Evolutionary conservation across 192 early-diverging fungal species (phyloP), one percentile per base, ranked within the genome.

Genomic region (Linnemannia exigua): DNA sequence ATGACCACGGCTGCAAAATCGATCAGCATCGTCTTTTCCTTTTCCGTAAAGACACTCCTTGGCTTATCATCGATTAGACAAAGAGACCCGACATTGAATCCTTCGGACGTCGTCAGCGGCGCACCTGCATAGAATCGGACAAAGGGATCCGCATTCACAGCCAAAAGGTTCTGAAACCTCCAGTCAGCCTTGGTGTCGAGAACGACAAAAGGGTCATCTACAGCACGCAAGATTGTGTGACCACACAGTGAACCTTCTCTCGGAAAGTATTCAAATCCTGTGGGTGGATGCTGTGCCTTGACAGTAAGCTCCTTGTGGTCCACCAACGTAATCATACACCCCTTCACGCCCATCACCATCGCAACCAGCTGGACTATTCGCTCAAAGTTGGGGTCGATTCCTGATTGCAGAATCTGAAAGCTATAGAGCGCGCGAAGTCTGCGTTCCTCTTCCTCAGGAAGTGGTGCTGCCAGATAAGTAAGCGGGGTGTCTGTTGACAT

Each of bases 121-220:
- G 89, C 83, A 33, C 89, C 88, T 6, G 90, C 89, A 54, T 91
- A 91, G 75, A 91, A 91, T 61, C 90, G 79, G 37, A 90, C 72
- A 58, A 41, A 76, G 0, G 90, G 88, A 35, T 80, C 70, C 35
- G 58, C 46, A 11, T 58, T 36, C 1, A 91, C 88, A 5, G 77
- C 67, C 9, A 89, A 89, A 17, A 90, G 84, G 17, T 82, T 73
- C 9, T 70, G 35, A 73, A 92, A 92, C 17, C 91, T 85, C 91
- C 90, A 91, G 63, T 92, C 91, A 12, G 79, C 76, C 25, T 68
- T 28, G 1, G 89, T 51, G 25, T 89, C 87, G n/a, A 80, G 68
- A 35, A 89, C 74, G 25, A 89, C 76, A 17, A 89, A 63, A 4
- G 89, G 89, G 67, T 89, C 89, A 15, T 79, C 72, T 15, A 70